A percentile compares a stretch with the other conserved stretches of the same genome.
Evolutionary conservation across 371 early-diverging fungal genomes (phyloP).

Genomic region (Sporodiniella umbellata): DNA sequence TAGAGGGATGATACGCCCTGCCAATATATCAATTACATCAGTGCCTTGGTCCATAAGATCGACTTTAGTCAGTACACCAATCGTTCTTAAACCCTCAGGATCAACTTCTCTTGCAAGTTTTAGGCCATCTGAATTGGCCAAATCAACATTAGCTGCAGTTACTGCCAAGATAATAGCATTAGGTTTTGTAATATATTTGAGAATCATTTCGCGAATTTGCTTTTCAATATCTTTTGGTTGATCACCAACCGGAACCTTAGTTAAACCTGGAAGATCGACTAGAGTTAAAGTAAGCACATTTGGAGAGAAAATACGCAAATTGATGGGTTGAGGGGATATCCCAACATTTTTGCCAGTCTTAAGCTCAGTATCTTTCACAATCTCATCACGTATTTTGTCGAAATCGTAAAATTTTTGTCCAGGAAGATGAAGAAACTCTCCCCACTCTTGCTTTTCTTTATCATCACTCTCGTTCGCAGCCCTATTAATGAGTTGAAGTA

Average conservation of each 20-base stretch:
- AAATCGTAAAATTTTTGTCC: conserved; percentile 92
- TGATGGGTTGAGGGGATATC: conserved; percentile 93
- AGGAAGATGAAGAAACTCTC: conserved; percentile 94
- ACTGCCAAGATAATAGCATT: conserved; percentile 98
- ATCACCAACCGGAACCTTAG: conserved; percentile 95
- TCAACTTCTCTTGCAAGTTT: conserved; percentile 97
- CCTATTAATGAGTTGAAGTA: conserved; percentile 95
- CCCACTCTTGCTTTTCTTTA: conserved; percentile 85
- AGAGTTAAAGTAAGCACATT: conserved; percentile 96
- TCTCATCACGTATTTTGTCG: conserved; percentile 92
- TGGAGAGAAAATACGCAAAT: conserved; percentile 92
- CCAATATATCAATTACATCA: conserved; percentile 97
- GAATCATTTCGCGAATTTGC: conserved; percentile 95
- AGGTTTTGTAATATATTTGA: conserved; percentile 92
- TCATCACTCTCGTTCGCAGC: conserved; percentile 42
- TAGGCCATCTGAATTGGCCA: conserved; percentile 99
- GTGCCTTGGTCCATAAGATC: conserved; percentile 99
- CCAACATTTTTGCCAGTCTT: conserved; percentile 92
- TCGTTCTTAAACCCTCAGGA: conserved; percentile 96
- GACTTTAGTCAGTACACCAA: conserved; percentile 99
- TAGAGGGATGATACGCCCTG: conserved; percentile 94
- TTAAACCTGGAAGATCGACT: conserved; percentile 98
- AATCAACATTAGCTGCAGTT: conserved; percentile 96
- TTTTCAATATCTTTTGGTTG: conserved; percentile 99
- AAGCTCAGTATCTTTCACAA: conserved; percentile 87